Evolutionary conservation across 176 grass and related monocot genomes (phyloP), one percentile per base, ranked within the genome.

Genomic region (Paspalum notatum): DNA sequence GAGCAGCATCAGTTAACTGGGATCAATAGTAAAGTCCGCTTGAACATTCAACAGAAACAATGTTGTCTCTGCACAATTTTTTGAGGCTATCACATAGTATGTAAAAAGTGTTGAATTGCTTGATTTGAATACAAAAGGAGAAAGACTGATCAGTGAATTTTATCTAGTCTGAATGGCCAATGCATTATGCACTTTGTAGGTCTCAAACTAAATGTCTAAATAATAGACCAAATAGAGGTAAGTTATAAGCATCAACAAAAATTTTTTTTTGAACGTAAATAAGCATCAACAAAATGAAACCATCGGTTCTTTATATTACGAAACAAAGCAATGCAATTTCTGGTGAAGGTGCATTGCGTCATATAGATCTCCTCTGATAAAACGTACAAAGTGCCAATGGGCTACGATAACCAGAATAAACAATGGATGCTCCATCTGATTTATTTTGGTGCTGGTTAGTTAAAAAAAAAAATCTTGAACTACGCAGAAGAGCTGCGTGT

Each of bases 151-250:
- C 14, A 57, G 40, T 46, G 38, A 55, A 24, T 45, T 54, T 70
- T 20, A 32, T 52, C 21, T 56, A 52, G 11, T 45, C 22, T 5
- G 4, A 45, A 57, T 77, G 21, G 13, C 37, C 9, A 41, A 43
- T 37, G 22, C 24, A 75, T 53, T 20, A 77, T 82, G 69, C 26
- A 62, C 39, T 62, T 51, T 84, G 12, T 37, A 61, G 7, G 63
- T 15, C 14, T 40, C 62, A 56, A 77, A 40, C 52, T 22, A 67
- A 63, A 68, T 13, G 69, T 24, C 52, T 22, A 67, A 63, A 68
- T 13, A 24, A 43, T 77, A 14, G 38, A 12, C 54, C 60, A 63
- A 47, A 77, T 69, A 5, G 40, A 59, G 13, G 4, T 6, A 32
- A 52, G 43, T 3, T 17, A 32, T 46, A 39, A 56, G 44, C 37